These are phyloP conservation scores for Amaranthus palmeri DNA, from an alignment of 148 eudicot species.

Conservation along the genomic window DNA sequence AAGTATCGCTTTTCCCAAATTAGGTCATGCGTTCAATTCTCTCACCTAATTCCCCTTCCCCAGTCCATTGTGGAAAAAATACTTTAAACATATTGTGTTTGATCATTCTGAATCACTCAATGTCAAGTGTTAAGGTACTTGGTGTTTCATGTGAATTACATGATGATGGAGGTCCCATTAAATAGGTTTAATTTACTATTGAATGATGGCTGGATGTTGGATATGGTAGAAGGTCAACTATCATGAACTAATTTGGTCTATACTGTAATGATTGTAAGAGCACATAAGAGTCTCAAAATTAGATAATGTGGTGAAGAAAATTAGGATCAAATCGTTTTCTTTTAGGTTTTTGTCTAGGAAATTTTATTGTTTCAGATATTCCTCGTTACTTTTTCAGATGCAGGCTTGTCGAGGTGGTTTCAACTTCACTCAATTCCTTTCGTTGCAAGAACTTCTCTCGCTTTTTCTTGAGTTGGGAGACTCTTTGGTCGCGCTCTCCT, in stretches of 20 bases:
- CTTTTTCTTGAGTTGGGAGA: too few relatives aligned
- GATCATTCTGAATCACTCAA: conserved; percentile 12
- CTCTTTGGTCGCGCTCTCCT: too few relatives aligned
- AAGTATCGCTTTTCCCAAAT: too few relatives aligned
- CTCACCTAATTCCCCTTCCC: too few relatives aligned
- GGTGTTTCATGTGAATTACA: background rate
- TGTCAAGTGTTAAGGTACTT: background rate
- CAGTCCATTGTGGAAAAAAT: too few relatives aligned
- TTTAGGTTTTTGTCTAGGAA: conserved; percentile 9
- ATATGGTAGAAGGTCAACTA: conserved; percentile 23
- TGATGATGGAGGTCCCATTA: conserved; percentile 10
- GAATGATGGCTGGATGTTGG: conserved; percentile 5
- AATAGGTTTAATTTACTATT: conserved; percentile 1
- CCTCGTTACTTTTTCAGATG: background rate
- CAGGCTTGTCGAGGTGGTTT: too few relatives aligned
- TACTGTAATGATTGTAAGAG: conserved; percentile 7
- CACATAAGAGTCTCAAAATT: background rate
- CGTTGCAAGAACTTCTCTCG: too few relatives aligned
- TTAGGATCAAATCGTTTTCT: conserved; percentile 7
- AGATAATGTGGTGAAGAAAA: background rate
- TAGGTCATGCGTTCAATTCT: too few relatives aligned
- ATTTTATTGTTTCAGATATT: conserved; percentile 10
- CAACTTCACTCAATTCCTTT: too few relatives aligned
- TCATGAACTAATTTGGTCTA: conserved; percentile 13
- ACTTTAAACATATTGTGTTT: background rate